Evolutionary conservation across 495 filamentous ascomycete genomes (phyloP).

Genomic region (Podospora sp.): DNA sequence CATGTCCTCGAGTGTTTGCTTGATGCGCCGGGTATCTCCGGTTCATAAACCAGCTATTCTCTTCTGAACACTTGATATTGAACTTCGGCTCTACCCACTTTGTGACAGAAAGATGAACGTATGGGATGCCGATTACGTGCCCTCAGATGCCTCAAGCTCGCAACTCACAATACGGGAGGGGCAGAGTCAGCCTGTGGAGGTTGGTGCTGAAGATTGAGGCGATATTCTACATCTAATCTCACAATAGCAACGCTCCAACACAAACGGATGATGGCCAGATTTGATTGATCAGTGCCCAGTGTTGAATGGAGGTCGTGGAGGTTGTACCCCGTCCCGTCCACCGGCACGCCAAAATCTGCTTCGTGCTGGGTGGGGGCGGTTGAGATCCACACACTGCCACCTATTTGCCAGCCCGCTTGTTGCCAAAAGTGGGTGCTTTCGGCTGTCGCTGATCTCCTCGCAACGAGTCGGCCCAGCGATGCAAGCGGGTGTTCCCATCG

Average conservation of each 20-base stretch:
- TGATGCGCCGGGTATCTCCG: neutral
- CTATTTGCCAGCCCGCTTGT: slow-evolving; percentile 1
- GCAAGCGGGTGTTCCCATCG: neutral
- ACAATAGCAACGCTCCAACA: too few species aligned
- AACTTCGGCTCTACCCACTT: neutral
- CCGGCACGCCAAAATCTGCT: neutral
- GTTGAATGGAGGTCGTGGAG: neutral
- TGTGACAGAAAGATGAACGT: slow-evolving; percentile 7
- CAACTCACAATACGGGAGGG: too few species aligned
- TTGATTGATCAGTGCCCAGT: too few species aligned
- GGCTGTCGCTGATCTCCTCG: slow-evolving; percentile 16
- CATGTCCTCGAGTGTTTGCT: neutral
- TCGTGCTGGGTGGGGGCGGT: neutral
- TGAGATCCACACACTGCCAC: neutral
- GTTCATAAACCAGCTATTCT: neutral
- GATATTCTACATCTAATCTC: too few species aligned
- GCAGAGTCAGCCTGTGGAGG: neutral
- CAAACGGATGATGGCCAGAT: too few species aligned
- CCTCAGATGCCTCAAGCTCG: neutral
- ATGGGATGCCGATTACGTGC: neutral
- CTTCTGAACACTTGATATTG: neutral
- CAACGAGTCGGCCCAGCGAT: slow-evolving; percentile 14
- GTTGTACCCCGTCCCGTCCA: neutral
- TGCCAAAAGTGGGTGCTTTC: slow-evolving; percentile 8
- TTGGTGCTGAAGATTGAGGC: too few species aligned